A percentile compares a stretch with the other conserved stretches of the same genome.
Conservation (phyloP, 257 asterid genomes). For the Jacaranda copaia region DNA sequence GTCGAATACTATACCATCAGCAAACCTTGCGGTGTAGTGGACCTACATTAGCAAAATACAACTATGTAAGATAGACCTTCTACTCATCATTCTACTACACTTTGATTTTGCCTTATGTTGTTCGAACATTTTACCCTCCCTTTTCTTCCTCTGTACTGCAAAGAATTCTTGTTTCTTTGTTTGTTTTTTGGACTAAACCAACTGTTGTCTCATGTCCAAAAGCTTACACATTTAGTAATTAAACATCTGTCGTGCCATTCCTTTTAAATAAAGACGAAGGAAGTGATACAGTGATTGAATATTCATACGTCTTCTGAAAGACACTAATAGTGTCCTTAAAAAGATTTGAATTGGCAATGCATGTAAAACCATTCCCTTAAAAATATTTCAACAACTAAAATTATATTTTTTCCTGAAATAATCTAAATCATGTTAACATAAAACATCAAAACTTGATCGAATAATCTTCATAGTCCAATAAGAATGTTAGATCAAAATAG, state of each 20-base stretch:
- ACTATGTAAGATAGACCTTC: background rate
- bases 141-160: background rate
- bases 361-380: too few relatives aligned
- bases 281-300: background rate
- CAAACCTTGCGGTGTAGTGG: conserved; percentile 92
- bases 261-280: background rate
- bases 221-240: background rate
- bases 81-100: background rate
- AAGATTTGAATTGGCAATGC: too few relatives aligned
- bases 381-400: too few relatives aligned
- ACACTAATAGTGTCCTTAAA: background rate
- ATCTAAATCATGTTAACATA: background rate
- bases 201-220: background rate
- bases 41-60: conserved; percentile 51
- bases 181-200: background rate
- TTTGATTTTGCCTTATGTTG: background rate
- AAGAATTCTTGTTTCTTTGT: too few relatives aligned
- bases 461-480: background rate
- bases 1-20: conserved; percentile 82
- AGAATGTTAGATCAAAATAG: background rate
- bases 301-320: background rate
- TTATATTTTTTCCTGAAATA: too few relatives aligned
- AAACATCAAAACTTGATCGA: background rate
- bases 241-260: background rate
- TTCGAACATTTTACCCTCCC: background rate